These are phyloP conservation scores for Ophiostoma fasciatum DNA, from an alignment of 2,329 filamentous ascomycete genomes.

Conservation along the genomic window DNA sequence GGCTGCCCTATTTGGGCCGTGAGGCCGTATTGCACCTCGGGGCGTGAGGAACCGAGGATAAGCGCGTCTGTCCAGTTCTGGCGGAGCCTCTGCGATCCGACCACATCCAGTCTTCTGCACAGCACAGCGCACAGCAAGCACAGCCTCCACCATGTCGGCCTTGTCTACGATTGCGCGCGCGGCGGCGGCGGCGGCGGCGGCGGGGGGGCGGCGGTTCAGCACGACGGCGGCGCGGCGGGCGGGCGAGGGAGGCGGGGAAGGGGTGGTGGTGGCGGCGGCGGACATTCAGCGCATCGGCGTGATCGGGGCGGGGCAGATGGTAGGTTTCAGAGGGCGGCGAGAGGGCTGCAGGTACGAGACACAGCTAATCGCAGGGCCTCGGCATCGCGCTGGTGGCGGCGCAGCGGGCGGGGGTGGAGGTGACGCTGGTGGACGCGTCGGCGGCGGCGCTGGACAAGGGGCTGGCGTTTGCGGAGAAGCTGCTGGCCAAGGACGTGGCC, in stretches of 20 bases:
- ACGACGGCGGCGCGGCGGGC: constrained; percentile 37
- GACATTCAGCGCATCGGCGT: constrained; percentile 83
- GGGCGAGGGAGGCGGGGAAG: background rate
- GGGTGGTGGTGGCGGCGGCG: constrained; percentile 28
- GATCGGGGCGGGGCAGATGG: constrained; percentile 92
- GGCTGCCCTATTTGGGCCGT: too few relatives aligned
- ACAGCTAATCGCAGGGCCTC: constrained; percentile 48
- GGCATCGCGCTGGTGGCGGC: constrained; percentile 93
- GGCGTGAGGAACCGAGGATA: too few relatives aligned
- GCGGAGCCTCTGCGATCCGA: too few relatives aligned
- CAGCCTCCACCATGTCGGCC: too few relatives aligned
- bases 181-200: too few relatives aligned
- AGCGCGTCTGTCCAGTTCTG: too few relatives aligned
- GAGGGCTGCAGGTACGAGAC: background rate
- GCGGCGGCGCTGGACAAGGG: constrained; percentile 80
- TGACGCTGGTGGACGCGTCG: constrained; percentile 73
- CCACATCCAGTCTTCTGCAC: too few relatives aligned
- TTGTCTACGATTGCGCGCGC: too few relatives aligned
- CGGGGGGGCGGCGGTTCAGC: too few relatives aligned
- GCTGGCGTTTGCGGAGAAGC: constrained; percentile 82
- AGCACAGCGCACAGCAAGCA: too few relatives aligned
- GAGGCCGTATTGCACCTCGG: too few relatives aligned
- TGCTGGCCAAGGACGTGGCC: constrained; percentile 80
- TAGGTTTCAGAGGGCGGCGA: constrained; percentile 24
- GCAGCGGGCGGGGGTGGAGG: constrained; percentile 66